These are phyloP conservation scores for Pythium oligandrum DNA, from an alignment of 352 stramenopile genomes.

Conservation along the genomic window DNA sequence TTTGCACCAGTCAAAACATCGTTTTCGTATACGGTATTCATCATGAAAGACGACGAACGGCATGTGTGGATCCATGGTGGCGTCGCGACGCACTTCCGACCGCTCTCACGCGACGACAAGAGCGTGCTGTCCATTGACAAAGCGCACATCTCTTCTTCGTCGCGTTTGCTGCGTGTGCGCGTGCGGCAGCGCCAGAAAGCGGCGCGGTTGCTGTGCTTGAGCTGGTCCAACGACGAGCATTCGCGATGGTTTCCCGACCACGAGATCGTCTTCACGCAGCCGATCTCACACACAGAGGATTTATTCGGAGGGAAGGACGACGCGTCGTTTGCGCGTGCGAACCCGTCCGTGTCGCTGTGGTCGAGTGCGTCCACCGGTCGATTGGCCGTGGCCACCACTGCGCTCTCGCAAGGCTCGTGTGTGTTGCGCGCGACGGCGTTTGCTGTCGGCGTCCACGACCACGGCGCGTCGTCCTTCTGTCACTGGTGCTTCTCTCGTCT, in stretches of 20 bases:
- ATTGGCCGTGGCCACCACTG: slow-evolving; percentile 25
- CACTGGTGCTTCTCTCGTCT: slow-evolving; percentile 60
- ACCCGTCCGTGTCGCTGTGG: slow-evolving; percentile 18
- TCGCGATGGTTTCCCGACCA: slow-evolving; percentile 19
- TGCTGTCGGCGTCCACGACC: slow-evolving; percentile 39
- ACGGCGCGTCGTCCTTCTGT: slow-evolving; percentile 23
- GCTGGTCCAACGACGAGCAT: not conserved
- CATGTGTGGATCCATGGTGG: too few species aligned
- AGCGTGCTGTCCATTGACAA: too few species aligned
- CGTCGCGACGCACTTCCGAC: too few species aligned
- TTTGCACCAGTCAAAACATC: too few species aligned
- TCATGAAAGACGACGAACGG: too few species aligned
- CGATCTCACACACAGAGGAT: too few species aligned
- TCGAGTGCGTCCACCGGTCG: slow-evolving; percentile 19
- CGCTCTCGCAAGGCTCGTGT: slow-evolving; percentile 23
- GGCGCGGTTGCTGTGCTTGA: slow-evolving; percentile 10
- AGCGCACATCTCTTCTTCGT: not conserved
- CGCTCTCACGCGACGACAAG: too few species aligned
- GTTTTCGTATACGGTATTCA: too few species aligned
- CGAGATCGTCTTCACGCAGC: slow-evolving; percentile 1
- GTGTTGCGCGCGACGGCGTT: slow-evolving; percentile 44
- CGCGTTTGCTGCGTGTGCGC: slow-evolving; percentile 4
- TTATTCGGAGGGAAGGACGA: slow-evolving; percentile 8
- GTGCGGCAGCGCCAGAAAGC: slow-evolving; percentile 1
- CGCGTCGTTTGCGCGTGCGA: slow-evolving; percentile 17